These are phyloP conservation scores for Cercophora samala DNA, from an alignment of 495 filamentous ascomycete genomes.

Conservation along the genomic window DNA sequence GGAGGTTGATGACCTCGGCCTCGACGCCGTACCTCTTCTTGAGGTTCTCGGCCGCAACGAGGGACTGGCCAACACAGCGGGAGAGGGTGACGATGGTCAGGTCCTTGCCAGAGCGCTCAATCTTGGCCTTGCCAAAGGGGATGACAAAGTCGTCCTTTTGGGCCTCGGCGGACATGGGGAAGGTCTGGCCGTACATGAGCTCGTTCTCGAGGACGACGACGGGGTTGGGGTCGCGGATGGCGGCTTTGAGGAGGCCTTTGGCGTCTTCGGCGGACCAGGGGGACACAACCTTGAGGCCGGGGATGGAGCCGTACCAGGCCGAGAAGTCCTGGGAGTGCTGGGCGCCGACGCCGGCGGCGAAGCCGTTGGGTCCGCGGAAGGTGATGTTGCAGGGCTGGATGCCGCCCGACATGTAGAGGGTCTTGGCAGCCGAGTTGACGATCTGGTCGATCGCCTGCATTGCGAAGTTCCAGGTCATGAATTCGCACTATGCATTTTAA, in stretches of 20 bases:
- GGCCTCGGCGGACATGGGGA: constrained; percentile 94
- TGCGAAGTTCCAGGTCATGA: constrained; percentile 99
- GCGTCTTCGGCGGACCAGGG: constrained; percentile 97
- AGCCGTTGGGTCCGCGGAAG: constrained; percentile 98
- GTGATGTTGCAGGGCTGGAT: constrained; percentile 99
- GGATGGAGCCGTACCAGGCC: constrained; percentile 97
- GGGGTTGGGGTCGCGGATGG: constrained; percentile 96
- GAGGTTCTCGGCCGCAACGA: constrained; percentile 80
- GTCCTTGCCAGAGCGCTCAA: constrained; percentile 93
- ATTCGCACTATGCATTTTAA: constrained; percentile 68
- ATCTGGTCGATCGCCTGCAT: constrained; percentile 99
- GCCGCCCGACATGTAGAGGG: constrained; percentile 99
- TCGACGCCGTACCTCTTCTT: constrained; percentile 97
- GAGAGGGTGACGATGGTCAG: constrained; percentile 92
- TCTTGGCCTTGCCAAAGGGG: constrained; percentile 97
- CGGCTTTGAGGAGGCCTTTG: constrained; percentile 95
- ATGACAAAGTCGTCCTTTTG: constrained; percentile 95
- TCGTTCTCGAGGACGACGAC: constrained; percentile 96
- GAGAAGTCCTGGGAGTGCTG: constrained; percentile 99
- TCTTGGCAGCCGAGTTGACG: constrained; percentile 98
- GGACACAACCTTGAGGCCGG: constrained; percentile 91
- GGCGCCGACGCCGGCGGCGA: constrained; percentile 90
- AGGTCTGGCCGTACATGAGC: constrained; percentile 88
- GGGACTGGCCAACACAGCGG: constrained; percentile 89
- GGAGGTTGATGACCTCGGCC: constrained; percentile 94